Evolutionary conservation across 2,329 filamentous ascomycete species (phyloP).

Genomic region (Xylariales sp.): DNA sequence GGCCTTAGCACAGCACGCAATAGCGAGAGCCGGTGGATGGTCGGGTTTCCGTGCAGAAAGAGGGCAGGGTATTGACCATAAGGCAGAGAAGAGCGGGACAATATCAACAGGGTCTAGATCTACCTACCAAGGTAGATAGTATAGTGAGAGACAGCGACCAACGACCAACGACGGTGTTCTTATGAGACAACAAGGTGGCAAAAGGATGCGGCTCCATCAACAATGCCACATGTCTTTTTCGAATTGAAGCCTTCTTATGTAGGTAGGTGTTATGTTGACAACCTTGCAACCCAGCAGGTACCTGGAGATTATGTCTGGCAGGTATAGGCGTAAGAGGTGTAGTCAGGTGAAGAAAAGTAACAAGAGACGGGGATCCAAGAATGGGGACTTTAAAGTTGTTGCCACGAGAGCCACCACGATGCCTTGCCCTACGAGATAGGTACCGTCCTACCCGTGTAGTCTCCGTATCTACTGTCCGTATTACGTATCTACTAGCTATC

Average conservation of each 20-base stretch:
- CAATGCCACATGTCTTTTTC: constrained; percentile 51
- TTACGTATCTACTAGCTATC: not conserved
- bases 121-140: not conserved
- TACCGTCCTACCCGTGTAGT: no score
- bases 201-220: constrained; percentile 39
- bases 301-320: constrained; percentile 7
- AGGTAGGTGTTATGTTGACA: constrained; percentile 30
- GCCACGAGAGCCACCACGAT: constrained; percentile 19
- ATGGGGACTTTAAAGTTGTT: constrained; percentile 9
- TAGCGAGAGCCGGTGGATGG: constrained; percentile 29
- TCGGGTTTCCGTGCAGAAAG: constrained; percentile 35
- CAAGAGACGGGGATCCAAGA: constrained; percentile 8
- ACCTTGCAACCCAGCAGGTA: not conserved
- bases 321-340: not conserved
- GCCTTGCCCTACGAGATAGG: not conserved
- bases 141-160: constrained; percentile 29
- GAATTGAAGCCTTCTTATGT: constrained; percentile 17
- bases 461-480: no score
- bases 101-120: constrained; percentile 29
- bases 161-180: constrained; percentile 20
- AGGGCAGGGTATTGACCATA: constrained; percentile 31
- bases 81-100: constrained; percentile 30
- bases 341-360: no score
- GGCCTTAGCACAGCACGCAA: constrained; percentile 40
- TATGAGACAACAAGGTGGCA: constrained; percentile 25